Percentiles rank a stretch among this genome's conserved stretches.
These are phyloP conservation scores for Fraxinus albicans DNA, from an alignment of 305 asterid species.

Conservation along the genomic window DNA sequence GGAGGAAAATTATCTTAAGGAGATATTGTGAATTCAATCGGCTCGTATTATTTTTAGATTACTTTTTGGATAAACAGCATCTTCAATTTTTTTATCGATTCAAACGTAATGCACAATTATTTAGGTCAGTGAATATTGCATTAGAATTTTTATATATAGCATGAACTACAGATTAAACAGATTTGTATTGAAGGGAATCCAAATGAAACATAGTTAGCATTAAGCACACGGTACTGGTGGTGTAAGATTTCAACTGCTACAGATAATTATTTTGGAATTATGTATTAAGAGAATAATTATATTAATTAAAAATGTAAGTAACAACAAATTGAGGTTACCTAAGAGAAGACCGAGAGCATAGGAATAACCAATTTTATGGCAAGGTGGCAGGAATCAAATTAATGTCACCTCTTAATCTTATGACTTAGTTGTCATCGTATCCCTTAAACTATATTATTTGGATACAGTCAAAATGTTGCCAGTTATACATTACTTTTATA, in stretches of 20 bases:
- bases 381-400: background rate
- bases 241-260: conserved; percentile 10
- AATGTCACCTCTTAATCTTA: background rate
- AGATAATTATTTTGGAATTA: conserved; percentile 10
- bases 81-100: too few species aligned
- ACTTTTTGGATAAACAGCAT: background rate
- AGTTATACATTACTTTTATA: conserved; percentile 19
- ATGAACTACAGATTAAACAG: too few species aligned
- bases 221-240: background rate
- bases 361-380: background rate
- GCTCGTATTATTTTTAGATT: background rate
- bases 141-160: too few species aligned
- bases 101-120: too few species aligned
- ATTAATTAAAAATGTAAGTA: conserved; percentile 6
- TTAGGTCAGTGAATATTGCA: background rate
- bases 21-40: background rate
- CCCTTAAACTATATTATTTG: conserved; percentile 23
- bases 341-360: conserved; percentile 2
- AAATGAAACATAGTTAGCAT: background rate
- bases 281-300: conserved; percentile 9
- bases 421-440: conserved; percentile 17
- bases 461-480: conserved; percentile 30
- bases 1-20: background rate
- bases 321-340: background rate
- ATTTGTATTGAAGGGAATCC: background rate